Evolutionary conservation across 148 eudicot genomes (phyloP), one percentile per base, ranked within the genome.

Genomic region (Euryodendron excelsum): DNA sequence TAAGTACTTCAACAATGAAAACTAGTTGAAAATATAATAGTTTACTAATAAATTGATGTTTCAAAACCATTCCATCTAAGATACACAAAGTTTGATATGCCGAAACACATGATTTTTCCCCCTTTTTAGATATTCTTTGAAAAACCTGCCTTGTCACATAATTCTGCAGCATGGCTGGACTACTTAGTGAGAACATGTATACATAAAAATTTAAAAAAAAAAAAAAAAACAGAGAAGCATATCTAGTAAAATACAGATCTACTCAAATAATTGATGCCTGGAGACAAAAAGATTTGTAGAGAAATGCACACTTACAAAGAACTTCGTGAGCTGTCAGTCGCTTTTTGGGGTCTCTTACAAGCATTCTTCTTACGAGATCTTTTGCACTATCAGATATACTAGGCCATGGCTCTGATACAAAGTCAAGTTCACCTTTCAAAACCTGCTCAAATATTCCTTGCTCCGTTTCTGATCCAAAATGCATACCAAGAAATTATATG

Each of bases 351-450:
- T 84, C 86, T 74, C 86, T 78, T 55, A 77, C 79, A 62, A 84
- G 86, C 86, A 84, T 84, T 69, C 66, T 81, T 63, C 79, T 74
- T 7, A 84, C 83, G 47, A 84, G 79, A 77, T 84, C 86, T 65
- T 84, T 84, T 28, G 86, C 86, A 74, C 86, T 45, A 0, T 78
- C 84, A 2, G 86, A 84, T 78, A 84, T 84, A 69, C 81, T 80
- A 61, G 86, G 86, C 86, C 86, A 84, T 61, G 86, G 86, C 48
- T 84, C 86, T 52, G 84, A 84, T 69, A 72, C 81, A 36, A 84
- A 81, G 71, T 84, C 86, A 74, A 84, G 86, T 41, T 84, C 86
- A 30, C 86, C 86, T 53, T 74, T 74, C 47, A 84, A 81, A 80
- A 80, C 81, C 78, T 84, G 84, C 77, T 80, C 86, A 80, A 80